Percentiles rank a stretch among this genome's conserved stretches.
Conservation (phyloP, 441 rosid species). For the Melastoma candidum region DNA sequence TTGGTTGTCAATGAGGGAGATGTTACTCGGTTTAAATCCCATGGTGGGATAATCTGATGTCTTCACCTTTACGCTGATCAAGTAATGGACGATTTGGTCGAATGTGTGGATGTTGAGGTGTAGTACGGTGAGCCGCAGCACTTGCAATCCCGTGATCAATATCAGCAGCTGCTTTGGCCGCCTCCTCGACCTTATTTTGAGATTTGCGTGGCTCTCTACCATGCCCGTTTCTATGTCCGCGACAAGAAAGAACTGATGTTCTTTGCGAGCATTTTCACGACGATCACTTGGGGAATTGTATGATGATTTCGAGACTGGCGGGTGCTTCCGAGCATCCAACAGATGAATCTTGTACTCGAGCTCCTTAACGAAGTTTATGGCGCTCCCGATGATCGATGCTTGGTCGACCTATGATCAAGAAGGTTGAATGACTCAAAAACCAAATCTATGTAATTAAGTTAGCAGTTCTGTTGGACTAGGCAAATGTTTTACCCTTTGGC, state of each 20-base stretch:
- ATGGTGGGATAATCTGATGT: not conserved
- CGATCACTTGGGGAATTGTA: not conserved
- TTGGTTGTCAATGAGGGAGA: not conserved
- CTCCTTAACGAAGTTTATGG: conserved; percentile 19
- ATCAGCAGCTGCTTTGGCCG: conserved; percentile 65
- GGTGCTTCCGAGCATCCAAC: conserved; percentile 9
- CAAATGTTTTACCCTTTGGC: conserved; percentile 42
- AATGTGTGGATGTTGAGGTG: conserved; percentile 66
- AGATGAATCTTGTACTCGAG: conserved; percentile 15
- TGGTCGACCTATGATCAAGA: conserved; percentile 10
- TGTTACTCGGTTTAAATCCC: not conserved
- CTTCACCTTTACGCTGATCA: conserved; percentile 87
- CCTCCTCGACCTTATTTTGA: conserved; percentile 50
- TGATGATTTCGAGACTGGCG: not conserved
- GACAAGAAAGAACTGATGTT: conserved; percentile 5
- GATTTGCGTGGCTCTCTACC: conserved; percentile 60
- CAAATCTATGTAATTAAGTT: not conserved
- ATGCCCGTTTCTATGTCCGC: conserved; percentile 56
- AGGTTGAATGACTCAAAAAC: too few relatives aligned
- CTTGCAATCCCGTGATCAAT: conserved; percentile 62
- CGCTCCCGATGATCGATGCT: conserved; percentile 17
- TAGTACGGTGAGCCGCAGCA: conserved; percentile 57
- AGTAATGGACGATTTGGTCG: conserved; percentile 44
- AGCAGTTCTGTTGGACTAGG: too few relatives aligned
- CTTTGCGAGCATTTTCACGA: not conserved